Conservation (phyloP, 2,329 filamentous ascomycete species). For the Ascochyta rabiei region DNA sequence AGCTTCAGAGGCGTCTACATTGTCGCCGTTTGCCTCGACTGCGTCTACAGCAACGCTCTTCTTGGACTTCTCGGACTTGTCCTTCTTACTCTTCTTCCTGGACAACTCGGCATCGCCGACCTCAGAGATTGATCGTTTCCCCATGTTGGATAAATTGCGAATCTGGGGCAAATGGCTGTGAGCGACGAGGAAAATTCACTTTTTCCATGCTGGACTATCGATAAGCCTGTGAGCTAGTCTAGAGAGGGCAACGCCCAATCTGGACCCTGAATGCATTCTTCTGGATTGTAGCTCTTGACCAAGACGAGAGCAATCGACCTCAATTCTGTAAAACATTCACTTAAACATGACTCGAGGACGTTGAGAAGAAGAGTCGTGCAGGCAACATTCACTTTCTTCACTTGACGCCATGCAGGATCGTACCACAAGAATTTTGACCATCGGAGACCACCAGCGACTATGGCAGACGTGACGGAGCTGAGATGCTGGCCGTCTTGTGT, state of each 20-base stretch:
- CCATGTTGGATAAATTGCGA: constrained; percentile 33
- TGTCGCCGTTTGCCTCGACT: constrained; percentile 29
- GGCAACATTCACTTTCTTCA: neutral
- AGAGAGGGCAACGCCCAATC: neutral
- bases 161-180: neutral
- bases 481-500: constrained; percentile 58
- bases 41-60: constrained; percentile 25
- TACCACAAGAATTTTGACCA: neutral
- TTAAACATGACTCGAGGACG: neutral
- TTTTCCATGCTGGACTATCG: constrained; percentile 22
- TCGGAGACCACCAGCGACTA: constrained; percentile 9
- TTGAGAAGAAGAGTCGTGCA: neutral
- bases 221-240: constrained; percentile 20
- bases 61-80: constrained; percentile 40
- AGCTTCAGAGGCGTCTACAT: constrained; percentile 37
- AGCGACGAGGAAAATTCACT: constrained; percentile 8
- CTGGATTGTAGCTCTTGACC: neutral
- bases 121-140: constrained; percentile 45
- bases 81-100: constrained; percentile 48
- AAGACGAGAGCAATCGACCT: neutral
- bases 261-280: constrained; percentile 16
- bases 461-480: constrained; percentile 45
- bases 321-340: neutral
- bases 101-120: constrained; percentile 38
- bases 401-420: constrained; percentile 1